Evolutionary conservation across 345 rosid genomes (phyloP), one percentile per base, ranked within the genome.

Genomic region (Turnera subulata): DNA sequence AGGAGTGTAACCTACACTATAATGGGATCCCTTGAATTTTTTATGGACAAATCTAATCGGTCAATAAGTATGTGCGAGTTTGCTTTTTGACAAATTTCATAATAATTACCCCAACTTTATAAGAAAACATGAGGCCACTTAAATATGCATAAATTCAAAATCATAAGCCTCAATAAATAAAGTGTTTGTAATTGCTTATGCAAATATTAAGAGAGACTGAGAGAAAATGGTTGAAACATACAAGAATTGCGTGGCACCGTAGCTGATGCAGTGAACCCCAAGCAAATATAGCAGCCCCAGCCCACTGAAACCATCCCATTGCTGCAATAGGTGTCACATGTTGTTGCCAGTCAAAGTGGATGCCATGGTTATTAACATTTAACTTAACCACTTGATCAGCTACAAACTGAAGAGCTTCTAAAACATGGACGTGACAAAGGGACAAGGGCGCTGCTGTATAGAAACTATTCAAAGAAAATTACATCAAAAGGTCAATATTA

Each of bases 241-340:
- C 92, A 58, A 84, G 84, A 65, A 85, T 81, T 33, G 68, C 62
- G 46, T 88, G 96, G 59, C 88, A 84, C 7, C 62, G 71, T 5
- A 37, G 72, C 33, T 88, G 98, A 77, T 81, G 95, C 53, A 79
- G 55, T 90, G 86, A 85, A 38, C 98, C 95, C 84, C 88, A 82
- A 1, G 79, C 49, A 65, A 88, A 81, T 50, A 88, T 46, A 56
- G 58, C 66, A 6, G 73, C 83, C 50, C 96, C 94, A 62, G 73
- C 61, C 89, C 80, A 85, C 35, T 73, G 82, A n/a, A 12, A 38
- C 79, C 64, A 79, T 29, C 94, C 82, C 58, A 88, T 83, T 66
- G 76, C 77, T 59, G 64, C 6, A 20, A 84, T 52, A 69, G 82
- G 74, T 44, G 24, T 77, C 46, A 75, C 51, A 66, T 21, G 76